Evolutionary conservation across 2,329 filamentous ascomycete genomes (phyloP).

Genomic region (Penicillium sp.): DNA sequence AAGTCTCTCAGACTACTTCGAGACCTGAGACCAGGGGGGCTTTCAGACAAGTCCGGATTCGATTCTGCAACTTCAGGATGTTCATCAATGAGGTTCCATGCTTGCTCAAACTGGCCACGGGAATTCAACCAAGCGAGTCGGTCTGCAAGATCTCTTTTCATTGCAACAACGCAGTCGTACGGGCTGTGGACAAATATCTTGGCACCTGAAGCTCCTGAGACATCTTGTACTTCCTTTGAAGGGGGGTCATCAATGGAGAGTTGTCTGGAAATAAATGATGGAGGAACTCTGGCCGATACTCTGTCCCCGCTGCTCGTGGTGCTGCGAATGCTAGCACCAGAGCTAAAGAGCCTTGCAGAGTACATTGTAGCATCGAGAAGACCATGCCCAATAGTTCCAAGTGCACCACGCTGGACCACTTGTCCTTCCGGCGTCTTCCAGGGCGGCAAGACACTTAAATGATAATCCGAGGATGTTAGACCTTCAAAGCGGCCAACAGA

Average conservation of each 20-base stretch:
- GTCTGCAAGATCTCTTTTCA: conserved; percentile 82
- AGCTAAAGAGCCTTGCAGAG: conserved; percentile 83
- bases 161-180: conserved; percentile 92
- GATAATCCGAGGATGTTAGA: conserved; percentile 87
- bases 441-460: conserved; percentile 80
- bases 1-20: conserved; percentile 64
- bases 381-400: conserved; percentile 73
- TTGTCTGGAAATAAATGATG: conserved; percentile 60
- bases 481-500: conserved; percentile 85
- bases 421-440: conserved; percentile 65
- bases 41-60: conserved; percentile 43
- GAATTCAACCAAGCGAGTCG: conserved; percentile 85
- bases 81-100: conserved; percentile 86
- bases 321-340: conserved; percentile 73
- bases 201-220: conserved; percentile 60
- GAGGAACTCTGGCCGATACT: conserved; percentile 53
- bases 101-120: conserved; percentile 76
- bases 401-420: conserved; percentile 68
- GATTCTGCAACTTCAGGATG: conserved; percentile 71
- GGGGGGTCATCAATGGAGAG: conserved; percentile 46
- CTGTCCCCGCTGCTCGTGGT: conserved; percentile 62
- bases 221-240: conserved; percentile 51
- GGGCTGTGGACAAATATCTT: conserved; percentile 96
- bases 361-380: conserved; percentile 92
- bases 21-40: conserved; percentile 38